Conservation (phyloP, 768 basidiomycete genomes). For the Calocera cornea region DNA sequence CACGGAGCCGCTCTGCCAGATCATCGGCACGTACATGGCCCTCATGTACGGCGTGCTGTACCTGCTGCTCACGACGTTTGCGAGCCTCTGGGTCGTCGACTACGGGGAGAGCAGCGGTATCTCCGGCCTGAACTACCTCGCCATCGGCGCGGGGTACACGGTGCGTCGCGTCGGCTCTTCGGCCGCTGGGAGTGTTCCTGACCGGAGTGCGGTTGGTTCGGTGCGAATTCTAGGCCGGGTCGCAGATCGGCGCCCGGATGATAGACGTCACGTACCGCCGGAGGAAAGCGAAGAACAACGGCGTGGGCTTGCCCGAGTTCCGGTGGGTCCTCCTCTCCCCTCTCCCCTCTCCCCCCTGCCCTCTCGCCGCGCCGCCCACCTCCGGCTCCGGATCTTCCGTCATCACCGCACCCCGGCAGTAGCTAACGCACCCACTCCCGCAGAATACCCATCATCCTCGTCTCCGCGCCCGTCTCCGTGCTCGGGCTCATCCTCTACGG, state of each 20-base stretch:
- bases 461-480: constrained; percentile 36
- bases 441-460: constrained; percentile 8
- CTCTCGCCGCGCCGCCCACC: no score
- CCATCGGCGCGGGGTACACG: constrained; percentile 50
- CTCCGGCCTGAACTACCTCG: constrained; percentile 54
- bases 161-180: constrained; percentile 14
- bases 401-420: neutral
- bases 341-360: no score
- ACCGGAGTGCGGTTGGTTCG: no score
- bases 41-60: constrained; percentile 54
- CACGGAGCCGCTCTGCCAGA: constrained; percentile 51
- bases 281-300: constrained; percentile 39
- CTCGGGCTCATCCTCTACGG: constrained; percentile 55
- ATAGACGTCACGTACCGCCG: constrained; percentile 44
- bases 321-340: constrained; percentile 28
- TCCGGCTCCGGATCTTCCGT: no score
- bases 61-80: constrained; percentile 24
- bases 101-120: constrained; percentile 47
- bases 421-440: neutral
- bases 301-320: constrained; percentile 42
- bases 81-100: constrained; percentile 14
- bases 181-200: neutral
- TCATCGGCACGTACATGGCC: constrained; percentile 55
- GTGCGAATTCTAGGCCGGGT: no score
- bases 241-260: constrained; percentile 34